Evolutionary conservation across 106 monocot species (phyloP).

Genomic region (Narthecium ossifragum): DNA sequence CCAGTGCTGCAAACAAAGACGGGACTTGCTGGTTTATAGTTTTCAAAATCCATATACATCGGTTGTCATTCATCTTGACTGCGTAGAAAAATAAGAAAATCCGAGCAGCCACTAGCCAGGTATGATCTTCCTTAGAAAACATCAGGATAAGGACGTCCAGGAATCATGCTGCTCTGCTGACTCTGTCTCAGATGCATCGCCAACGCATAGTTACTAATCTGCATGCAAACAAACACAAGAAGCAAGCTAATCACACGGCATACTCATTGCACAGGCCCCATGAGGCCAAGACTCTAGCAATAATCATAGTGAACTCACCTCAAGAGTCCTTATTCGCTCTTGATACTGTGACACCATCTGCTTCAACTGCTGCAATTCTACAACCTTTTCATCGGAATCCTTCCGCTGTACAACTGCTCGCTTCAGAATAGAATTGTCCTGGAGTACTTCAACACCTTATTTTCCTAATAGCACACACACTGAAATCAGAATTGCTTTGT

Average conservation of each 20-base stretch:
- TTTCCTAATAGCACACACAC: conserved; percentile 33
- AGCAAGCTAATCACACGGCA: no score
- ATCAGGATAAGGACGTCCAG: conserved; percentile 55
- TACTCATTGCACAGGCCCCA: no score
- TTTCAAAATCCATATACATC: no score
- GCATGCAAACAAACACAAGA: background rate
- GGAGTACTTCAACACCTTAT: conserved; percentile 54
- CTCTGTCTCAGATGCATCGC: conserved; percentile 46
- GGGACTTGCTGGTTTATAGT: no score
- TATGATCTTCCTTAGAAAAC: conserved; percentile 30
- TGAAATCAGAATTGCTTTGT: no score
- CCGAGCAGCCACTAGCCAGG: background rate
- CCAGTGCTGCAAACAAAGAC: no score
- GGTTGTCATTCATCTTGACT: no score
- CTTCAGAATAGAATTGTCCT: conserved; percentile 61
- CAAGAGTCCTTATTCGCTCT: conserved; percentile 26
- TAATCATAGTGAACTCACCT: no score
- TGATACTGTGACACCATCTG: conserved; percentile 54
- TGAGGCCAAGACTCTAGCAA: no score
- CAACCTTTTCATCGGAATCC: conserved; percentile 46
- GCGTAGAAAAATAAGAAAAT: no score
- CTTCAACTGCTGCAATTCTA: conserved; percentile 57
- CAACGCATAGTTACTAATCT: conserved; percentile 54
- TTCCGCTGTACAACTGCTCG: conserved; percentile 63
- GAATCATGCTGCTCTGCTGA: conserved; percentile 36